Percentiles rank a stretch among this genome's conserved stretches.
Evolutionary conservation across 306 rosid genomes (phyloP).

Genomic region (Prunus persica): DNA sequence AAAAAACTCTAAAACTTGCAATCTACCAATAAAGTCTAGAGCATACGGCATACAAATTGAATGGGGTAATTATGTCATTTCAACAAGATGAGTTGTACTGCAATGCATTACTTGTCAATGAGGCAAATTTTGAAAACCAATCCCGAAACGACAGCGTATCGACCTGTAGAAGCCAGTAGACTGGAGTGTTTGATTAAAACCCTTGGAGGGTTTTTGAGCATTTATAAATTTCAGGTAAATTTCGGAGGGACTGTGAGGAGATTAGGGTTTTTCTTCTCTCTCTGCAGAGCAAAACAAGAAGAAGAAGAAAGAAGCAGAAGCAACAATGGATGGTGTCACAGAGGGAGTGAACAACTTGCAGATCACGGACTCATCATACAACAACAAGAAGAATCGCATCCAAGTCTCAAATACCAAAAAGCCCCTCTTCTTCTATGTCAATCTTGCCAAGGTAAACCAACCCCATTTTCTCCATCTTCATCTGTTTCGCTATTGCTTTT

Average conservation of each 20-base stretch:
- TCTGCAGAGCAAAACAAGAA: too few species aligned
- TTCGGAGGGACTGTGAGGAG: not conserved
- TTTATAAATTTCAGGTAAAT: not conserved
- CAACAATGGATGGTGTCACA: conserved; percentile 48
- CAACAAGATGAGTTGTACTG: not conserved
- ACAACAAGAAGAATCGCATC: conserved; percentile 63
- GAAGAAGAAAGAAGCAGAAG: not conserved
- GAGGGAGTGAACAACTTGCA: conserved; percentile 53
- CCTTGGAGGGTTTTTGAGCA: not conserved
- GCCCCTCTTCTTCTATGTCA: conserved; percentile 73
- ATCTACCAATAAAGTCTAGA: too few species aligned
- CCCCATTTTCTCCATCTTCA: not conserved
- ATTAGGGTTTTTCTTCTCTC: conserved; percentile 8
- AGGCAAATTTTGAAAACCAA: not conserved
- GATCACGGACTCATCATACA: conserved; percentile 34
- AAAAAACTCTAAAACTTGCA: too few species aligned
- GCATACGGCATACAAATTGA: too few species aligned
- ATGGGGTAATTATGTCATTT: not conserved
- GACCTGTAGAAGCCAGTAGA: not conserved
- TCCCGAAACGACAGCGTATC: not conserved
- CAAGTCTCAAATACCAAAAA: conserved; percentile 76
- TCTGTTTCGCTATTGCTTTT: not conserved
- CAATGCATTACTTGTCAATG: not conserved
- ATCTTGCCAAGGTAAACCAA: conserved; percentile 57
- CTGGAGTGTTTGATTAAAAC: not conserved